phyloP scores from a whole-genome alignment of 2,329 filamentous ascomycete genomes.

The Ramichloridium luteum region DNA sequence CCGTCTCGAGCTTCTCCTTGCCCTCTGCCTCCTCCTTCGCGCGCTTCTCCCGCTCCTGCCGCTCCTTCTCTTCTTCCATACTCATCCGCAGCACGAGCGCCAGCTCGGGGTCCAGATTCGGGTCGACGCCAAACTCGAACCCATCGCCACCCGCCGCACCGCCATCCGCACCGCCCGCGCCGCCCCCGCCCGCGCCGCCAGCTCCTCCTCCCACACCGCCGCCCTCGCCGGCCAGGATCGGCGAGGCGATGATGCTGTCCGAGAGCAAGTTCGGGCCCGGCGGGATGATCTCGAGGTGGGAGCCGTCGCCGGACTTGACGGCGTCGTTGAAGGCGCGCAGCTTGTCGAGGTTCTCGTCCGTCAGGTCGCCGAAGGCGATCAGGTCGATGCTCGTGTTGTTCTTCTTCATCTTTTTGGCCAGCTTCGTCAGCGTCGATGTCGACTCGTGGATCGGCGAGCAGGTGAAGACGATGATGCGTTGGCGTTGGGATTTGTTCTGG shows the following conservation, averaged over 20 bases:
- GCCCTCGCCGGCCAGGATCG: conserved; percentile 77
- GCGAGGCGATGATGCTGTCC: conserved; percentile 78
- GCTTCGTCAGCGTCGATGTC: conserved; percentile 73
- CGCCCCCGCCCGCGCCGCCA: conserved; percentile 40
- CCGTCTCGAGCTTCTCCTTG: conserved; percentile 66
- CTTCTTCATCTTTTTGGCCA: conserved; percentile 99
- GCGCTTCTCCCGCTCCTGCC: conserved; percentile 75
- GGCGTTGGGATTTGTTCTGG: conserved; percentile 92
- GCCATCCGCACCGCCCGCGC: conserved; percentile 28
- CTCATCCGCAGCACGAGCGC: conserved; percentile 92
- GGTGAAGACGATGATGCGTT: conserved; percentile 93
- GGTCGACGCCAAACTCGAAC: conserved; percentile 84
- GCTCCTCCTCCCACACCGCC: conserved; percentile 54
- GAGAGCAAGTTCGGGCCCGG: conserved; percentile 86
- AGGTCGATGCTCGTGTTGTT: conserved; percentile 89
- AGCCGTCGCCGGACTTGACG: conserved; percentile 84
- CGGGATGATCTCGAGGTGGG: conserved; percentile 78
- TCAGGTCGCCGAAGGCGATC: conserved; percentile 84
- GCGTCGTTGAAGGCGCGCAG: conserved; percentile 86
- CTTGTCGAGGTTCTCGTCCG: conserved; percentile 79
- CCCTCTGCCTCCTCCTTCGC: conserved; percentile 54
- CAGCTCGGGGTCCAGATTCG: conserved; percentile 81
- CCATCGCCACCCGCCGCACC: conserved; percentile 48
- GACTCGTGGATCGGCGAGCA: conserved; percentile 87
- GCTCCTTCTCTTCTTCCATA: conserved; percentile 93